These are phyloP conservation scores for Testicularia cyperi DNA, from an alignment of 1,284 basidiomycete genomes.

Conservation along the genomic window DNA sequence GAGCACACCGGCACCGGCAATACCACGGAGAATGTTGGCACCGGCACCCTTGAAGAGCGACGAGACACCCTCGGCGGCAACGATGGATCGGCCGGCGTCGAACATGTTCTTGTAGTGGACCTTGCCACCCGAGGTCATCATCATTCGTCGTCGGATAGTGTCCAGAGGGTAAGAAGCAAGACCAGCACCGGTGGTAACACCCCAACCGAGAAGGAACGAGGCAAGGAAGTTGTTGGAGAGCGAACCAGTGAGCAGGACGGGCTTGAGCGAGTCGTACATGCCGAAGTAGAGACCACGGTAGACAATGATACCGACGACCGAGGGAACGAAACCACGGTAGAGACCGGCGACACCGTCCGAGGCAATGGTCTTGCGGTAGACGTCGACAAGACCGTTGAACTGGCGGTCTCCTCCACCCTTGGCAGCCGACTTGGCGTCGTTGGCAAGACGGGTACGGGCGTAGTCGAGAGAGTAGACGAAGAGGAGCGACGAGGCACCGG, in stretches of 20 bases:
- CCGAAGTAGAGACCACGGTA: slow-evolving; percentile 62
- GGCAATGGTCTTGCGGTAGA: slow-evolving; percentile 60
- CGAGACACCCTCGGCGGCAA: slow-evolving; percentile 79
- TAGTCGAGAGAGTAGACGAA: slow-evolving; percentile 61
- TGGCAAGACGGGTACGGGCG: slow-evolving; percentile 61
- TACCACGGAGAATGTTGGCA: slow-evolving; percentile 97
- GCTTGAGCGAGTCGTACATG: slow-evolving; percentile 61
- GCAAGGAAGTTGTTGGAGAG: slow-evolving; percentile 60
- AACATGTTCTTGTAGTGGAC: slow-evolving; percentile 64
- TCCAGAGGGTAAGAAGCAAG: slow-evolving; percentile 60
- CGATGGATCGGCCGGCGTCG: slow-evolving; percentile 73
- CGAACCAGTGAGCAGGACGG: slow-evolving; percentile 56
- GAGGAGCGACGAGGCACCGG: slow-evolving; percentile 60
- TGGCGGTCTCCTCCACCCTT: slow-evolving; percentile 60
- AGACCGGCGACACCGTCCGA: slow-evolving; percentile 60
- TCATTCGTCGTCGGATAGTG: slow-evolving; percentile 61
- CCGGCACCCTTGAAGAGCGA: slow-evolving; percentile 74
- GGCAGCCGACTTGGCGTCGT: slow-evolving; percentile 60
- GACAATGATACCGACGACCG: slow-evolving; percentile 60
- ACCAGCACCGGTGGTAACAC: slow-evolving; percentile 60
- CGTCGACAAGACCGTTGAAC: slow-evolving; percentile 61
- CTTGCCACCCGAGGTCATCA: slow-evolving; percentile 60
- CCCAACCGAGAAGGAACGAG: slow-evolving; percentile 60
- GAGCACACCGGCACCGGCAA: slow-evolving; percentile 94
- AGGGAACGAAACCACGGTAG: slow-evolving; percentile 61